Conservation (phyloP, 2,329 filamentous ascomycete species). For the Camptophora hylomeconis region DNA sequence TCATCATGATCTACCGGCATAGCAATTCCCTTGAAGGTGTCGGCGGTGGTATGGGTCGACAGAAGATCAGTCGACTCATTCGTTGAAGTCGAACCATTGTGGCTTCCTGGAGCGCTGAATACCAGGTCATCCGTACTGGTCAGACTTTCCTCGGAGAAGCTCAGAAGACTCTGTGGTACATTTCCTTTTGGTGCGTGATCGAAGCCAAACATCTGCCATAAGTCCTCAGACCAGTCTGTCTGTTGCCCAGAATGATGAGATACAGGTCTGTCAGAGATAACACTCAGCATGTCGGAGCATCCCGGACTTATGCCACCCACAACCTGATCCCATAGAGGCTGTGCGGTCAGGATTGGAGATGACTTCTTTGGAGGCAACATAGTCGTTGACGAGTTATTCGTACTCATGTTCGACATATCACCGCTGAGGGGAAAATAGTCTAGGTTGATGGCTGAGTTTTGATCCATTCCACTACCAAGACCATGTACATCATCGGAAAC, state of each 20-base stretch:
- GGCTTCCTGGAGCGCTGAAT: slow-evolving; percentile 14
- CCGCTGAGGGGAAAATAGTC: slow-evolving; percentile 41
- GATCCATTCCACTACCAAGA: too few relatives aligned
- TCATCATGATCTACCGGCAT: slow-evolving; percentile 24
- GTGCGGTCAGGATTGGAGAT: slow-evolving; percentile 23
- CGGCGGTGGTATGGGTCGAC: slow-evolving; percentile 7
- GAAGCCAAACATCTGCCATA: slow-evolving; percentile 26
- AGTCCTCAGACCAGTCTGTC: slow-evolving; percentile 23
- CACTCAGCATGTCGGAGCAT: neutral
- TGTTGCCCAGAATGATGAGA: slow-evolving; percentile 15
- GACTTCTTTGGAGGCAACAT: slow-evolving; percentile 28
- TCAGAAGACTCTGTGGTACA: slow-evolving; percentile 40
- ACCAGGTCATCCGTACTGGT: slow-evolving; percentile 39
- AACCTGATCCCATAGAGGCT: slow-evolving; percentile 70
- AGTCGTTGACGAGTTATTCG: slow-evolving; percentile 29
- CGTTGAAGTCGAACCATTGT: slow-evolving; percentile 13
- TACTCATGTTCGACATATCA: slow-evolving; percentile 22
- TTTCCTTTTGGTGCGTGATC: slow-evolving; percentile 21
- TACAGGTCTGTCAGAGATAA: slow-evolving; percentile 17
- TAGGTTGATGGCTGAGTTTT: slow-evolving; percentile 34
- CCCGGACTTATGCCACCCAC: slow-evolving; percentile 62
- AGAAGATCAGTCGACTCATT: slow-evolving; percentile 10
- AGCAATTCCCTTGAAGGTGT: slow-evolving; percentile 25
- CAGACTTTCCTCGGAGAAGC: slow-evolving; percentile 47
- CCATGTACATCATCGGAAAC: too few relatives aligned